phyloP scores from a whole-genome alignment of 768 basidiomycete species.

The Obba rivulosa region DNA sequence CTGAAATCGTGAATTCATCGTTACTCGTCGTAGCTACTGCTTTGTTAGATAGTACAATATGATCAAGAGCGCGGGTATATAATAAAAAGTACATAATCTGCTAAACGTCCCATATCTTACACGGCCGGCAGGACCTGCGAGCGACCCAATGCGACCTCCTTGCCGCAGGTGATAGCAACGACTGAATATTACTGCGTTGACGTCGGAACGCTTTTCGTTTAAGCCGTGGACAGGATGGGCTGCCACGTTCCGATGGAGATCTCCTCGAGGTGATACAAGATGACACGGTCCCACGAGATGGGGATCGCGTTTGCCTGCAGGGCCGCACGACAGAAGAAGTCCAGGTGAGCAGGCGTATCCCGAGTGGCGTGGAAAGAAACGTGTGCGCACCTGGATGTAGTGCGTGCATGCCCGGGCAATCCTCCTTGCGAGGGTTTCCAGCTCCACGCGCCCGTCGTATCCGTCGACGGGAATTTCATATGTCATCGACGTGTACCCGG shows the following conservation, averaged over 20 bases:
- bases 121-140: too few species aligned
- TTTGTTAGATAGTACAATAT: too few species aligned
- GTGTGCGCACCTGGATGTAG: slow-evolving; percentile 56
- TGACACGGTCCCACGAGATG: slow-evolving; percentile 61
- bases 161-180: too few species aligned
- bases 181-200: too few species aligned
- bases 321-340: neutral
- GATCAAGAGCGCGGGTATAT: too few species aligned
- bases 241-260: slow-evolving; percentile 66
- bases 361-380: neutral
- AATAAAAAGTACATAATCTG: too few species aligned
- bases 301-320: slow-evolving; percentile 63
- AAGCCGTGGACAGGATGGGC: slow-evolving; percentile 44
- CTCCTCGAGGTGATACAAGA: slow-evolving; percentile 70
- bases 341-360: neutral
- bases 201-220: slow-evolving; percentile 3
- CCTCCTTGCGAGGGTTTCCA: slow-evolving; percentile 63
- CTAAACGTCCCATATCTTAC: too few species aligned
- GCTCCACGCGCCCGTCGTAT: slow-evolving; percentile 58
- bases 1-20: too few species aligned
- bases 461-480: slow-evolving; percentile 72
- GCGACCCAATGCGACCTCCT: too few species aligned
- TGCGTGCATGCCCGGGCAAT: slow-evolving; percentile 69
- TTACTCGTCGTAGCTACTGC: too few species aligned
- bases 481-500: slow-evolving; percentile 62